phyloP scores from a whole-genome alignment of 2,329 filamentous ascomycete genomes.

The Colletotrichum aenigma region DNA sequence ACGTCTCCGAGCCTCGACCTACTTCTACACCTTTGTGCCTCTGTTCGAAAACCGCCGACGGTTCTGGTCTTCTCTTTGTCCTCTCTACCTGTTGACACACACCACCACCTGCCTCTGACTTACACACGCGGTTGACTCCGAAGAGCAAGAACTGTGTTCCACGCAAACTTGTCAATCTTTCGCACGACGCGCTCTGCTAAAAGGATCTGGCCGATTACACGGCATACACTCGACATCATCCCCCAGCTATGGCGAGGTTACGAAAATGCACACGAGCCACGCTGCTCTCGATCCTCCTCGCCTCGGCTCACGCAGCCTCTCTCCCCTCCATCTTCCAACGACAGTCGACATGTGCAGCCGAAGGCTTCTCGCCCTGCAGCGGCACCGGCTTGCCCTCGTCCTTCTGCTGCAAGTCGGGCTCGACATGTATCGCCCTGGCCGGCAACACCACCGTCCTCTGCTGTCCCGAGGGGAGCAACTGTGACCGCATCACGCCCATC shows the following conservation, averaged over 20 bases:
- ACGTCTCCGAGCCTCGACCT: conserved; percentile 3
- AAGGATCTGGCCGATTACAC: neutral
- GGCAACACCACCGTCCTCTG: conserved; percentile 72
- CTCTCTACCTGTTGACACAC: neutral
- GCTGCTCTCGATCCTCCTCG: conserved; percentile 39
- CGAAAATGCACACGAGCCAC: conserved; percentile 37
- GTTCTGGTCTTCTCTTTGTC: neutral
- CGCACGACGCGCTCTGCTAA: neutral
- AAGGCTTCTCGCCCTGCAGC: conserved; percentile 56
- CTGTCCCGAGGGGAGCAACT: conserved; percentile 65
- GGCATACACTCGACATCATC: neutral
- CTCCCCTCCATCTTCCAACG: conserved; percentile 46
- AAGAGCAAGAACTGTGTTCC: neutral
- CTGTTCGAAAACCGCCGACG: neutral
- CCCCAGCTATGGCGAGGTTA: conserved; percentile 29
- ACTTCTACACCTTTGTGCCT: conserved; percentile 17
- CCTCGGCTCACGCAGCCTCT: conserved; percentile 40
- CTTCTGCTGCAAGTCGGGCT: conserved; percentile 68
- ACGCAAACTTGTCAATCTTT: neutral
- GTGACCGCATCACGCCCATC: conserved; percentile 66
- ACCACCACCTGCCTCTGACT: neutral
- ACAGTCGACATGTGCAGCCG: conserved; percentile 54
- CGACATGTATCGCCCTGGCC: conserved; percentile 65
- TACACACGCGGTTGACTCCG: conserved; percentile 13
- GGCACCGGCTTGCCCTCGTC: conserved; percentile 58